Percentiles rank a stretch among this genome's conserved stretches.
phyloP scores from a whole-genome alignment of 768 basidiomycete genomes.

The Boletus subparvulus region DNA sequence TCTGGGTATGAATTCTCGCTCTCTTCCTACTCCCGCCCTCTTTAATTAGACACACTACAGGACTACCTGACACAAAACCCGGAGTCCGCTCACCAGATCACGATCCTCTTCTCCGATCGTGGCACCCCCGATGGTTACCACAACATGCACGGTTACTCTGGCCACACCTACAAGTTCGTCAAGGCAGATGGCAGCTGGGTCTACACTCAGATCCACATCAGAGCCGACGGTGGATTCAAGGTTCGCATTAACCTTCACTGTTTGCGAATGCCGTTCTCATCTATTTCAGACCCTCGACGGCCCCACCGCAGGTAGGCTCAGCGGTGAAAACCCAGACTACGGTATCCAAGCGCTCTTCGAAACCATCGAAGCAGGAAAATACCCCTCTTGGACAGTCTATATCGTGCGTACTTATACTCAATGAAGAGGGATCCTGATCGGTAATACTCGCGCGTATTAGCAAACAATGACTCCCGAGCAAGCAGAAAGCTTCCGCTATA shows the following conservation, averaged over 20 bases:
- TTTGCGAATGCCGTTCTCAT: background rate
- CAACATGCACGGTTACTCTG: constrained; percentile 88
- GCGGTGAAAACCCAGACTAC: constrained; percentile 82
- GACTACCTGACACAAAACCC: constrained; percentile 89
- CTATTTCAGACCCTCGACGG: constrained; percentile 62
- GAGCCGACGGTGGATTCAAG: constrained; percentile 80
- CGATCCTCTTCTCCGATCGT: constrained; percentile 94
- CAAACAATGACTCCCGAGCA: constrained; percentile 95
- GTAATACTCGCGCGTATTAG: constrained; percentile 33
- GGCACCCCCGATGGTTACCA: constrained; percentile 90
- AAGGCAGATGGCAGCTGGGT: constrained; percentile 81
- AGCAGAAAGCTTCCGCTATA: constrained; percentile 88
- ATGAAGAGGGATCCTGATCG: background rate
- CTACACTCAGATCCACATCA: constrained; percentile 86
- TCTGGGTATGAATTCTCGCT: constrained; percentile 54
- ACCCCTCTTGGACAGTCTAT: constrained; percentile 87
- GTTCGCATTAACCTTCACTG: constrained; percentile 30
- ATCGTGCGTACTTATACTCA: constrained; percentile 48
- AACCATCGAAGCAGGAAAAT: constrained; percentile 76
- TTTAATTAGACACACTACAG: constrained; percentile 38
- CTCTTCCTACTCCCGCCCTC: background rate
- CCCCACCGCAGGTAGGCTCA: constrained; percentile 61
- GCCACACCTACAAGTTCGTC: constrained; percentile 88
- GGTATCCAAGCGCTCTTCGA: constrained; percentile 77
- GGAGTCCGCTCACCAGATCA: constrained; percentile 84